These are phyloP conservation scores for Eimeria necatrix DNA, from an alignment of 169 alveolate species.

Conservation along the genomic window DNA sequence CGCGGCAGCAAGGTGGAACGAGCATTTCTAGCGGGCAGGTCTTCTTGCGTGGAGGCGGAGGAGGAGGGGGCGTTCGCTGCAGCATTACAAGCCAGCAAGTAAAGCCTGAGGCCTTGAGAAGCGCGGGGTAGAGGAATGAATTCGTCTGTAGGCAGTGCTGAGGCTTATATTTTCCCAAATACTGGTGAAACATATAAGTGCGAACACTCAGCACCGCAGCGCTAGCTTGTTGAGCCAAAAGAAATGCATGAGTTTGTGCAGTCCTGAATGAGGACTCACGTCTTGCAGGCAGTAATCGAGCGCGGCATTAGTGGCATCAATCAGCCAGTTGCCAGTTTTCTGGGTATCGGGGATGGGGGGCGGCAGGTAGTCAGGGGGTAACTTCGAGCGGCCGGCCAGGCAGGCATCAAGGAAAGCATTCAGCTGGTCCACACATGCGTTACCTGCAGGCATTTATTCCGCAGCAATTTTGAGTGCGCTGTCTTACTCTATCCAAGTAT, in stretches of 20 bases:
- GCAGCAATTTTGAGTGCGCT: background rate
- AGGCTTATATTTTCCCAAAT: too few species aligned
- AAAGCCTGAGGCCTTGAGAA: background rate
- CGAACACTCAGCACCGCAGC: too few species aligned
- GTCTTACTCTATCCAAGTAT: background rate
- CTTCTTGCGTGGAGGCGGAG: constrained; percentile 50
- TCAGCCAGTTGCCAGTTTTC: constrained; percentile 80
- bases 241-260: too few species aligned
- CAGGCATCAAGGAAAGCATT: constrained; percentile 81
- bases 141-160: too few species aligned
- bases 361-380: constrained; percentile 16
- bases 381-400: constrained; percentile 47
- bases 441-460: constrained; percentile 10
- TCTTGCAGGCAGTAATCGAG: constrained; percentile 78
- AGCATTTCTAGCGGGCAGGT: constrained; percentile 62
- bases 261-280: background rate
- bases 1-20: constrained; percentile 75
- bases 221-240: too few species aligned
- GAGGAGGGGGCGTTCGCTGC: constrained; percentile 73
- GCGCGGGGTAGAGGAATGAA: too few species aligned
- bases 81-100: background rate
- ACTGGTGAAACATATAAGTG: too few species aligned
- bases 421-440: constrained; percentile 78
- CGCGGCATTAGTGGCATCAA: constrained; percentile 72
- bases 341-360: constrained; percentile 80